A percentile compares a stretch with the other conserved stretches of the same genome.
phyloP scores from a whole-genome alignment of 148 eudicot species.

The Arbutus unedo region DNA sequence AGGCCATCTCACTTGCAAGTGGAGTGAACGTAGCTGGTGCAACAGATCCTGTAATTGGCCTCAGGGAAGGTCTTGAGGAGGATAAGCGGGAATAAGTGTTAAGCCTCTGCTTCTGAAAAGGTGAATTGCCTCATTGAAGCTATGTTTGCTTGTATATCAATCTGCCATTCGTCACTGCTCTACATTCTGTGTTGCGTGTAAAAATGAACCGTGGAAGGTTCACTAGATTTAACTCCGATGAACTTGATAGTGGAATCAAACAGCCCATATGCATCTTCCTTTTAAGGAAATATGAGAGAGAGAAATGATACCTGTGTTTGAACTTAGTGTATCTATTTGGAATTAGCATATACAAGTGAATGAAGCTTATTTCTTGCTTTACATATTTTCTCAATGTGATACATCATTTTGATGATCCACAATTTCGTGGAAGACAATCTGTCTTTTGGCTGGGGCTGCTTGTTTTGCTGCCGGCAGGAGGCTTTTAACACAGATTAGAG shows the following conservation, averaged over 20 bases:
- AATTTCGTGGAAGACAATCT: not conserved
- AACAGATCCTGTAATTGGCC: conserved; percentile 55
- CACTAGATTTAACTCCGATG: not conserved
- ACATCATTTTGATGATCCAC: not conserved
- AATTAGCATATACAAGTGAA: not conserved
- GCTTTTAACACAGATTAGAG: not conserved
- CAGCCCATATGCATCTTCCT: not conserved
- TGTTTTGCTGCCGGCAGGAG: not conserved
- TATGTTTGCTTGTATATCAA: conserved; percentile 1
- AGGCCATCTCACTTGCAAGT: conserved; percentile 68
- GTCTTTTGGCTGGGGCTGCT: not conserved
- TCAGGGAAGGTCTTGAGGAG: conserved; percentile 75
- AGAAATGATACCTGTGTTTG: not conserved
- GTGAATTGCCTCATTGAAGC: conserved; percentile 6
- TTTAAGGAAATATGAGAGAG: not conserved
- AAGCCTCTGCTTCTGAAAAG: conserved; percentile 10
- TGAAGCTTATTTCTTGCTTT: conserved; percentile 5
- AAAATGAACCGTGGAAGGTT: not conserved
- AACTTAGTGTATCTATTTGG: not conserved
- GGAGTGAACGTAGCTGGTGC: conserved; percentile 50
- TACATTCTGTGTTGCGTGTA: conserved; percentile 2
- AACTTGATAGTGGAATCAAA: not conserved
- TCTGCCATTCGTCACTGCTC: not conserved
- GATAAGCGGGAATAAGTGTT: conserved; percentile 62
- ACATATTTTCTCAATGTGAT: not conserved